A percentile compares a stretch with the other conserved stretches of the same genome.
Evolutionary conservation across 2,329 filamentous ascomycete genomes (phyloP).

Genomic region (Boeremia lycopersici): DNA sequence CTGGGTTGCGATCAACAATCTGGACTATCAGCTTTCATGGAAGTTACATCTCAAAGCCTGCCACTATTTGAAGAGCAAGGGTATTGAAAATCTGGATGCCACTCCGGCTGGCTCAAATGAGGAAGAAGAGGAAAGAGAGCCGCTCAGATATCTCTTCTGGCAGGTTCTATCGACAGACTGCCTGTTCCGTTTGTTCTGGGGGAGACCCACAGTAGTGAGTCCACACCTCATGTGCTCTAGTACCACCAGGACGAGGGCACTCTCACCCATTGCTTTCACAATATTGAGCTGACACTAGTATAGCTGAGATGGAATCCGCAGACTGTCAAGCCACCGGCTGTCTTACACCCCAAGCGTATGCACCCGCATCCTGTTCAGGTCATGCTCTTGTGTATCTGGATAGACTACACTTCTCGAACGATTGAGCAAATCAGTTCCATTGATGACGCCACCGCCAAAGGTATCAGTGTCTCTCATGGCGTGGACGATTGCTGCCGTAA

Average conservation of each 20-base stretch:
- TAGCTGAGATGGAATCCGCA: conserved; percentile 26
- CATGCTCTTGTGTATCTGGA: conserved; percentile 28
- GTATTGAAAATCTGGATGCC: conserved; percentile 30
- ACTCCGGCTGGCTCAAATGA: conserved; percentile 24
- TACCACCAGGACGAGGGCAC: not conserved
- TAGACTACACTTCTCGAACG: conserved; percentile 27
- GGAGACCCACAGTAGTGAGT: conserved; percentile 30
- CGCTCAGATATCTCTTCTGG: conserved; percentile 30
- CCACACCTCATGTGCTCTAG: not conserved
- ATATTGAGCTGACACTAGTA: not conserved
- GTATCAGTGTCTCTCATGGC: conserved; percentile 7
- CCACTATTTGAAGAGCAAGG: conserved; percentile 27
- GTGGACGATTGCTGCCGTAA: conserved; percentile 25
- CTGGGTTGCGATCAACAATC: conserved; percentile 34
- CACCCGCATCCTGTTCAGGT: conserved; percentile 23
- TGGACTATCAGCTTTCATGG: conserved; percentile 39
- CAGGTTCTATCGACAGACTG: conserved; percentile 31
- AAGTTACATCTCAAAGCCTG: conserved; percentile 39
- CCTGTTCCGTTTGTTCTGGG: conserved; percentile 36
- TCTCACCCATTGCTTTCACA: not conserved
- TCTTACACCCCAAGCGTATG: conserved; percentile 25
- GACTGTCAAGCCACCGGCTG: conserved; percentile 27
- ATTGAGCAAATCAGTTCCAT: conserved; percentile 28
- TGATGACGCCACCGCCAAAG: conserved; percentile 14
- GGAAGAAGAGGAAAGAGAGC: conserved; percentile 30